These are phyloP conservation scores for Saksenaea oblongispora DNA, from an alignment of 371 early-diverging fungal species.

Conservation along the genomic window DNA sequence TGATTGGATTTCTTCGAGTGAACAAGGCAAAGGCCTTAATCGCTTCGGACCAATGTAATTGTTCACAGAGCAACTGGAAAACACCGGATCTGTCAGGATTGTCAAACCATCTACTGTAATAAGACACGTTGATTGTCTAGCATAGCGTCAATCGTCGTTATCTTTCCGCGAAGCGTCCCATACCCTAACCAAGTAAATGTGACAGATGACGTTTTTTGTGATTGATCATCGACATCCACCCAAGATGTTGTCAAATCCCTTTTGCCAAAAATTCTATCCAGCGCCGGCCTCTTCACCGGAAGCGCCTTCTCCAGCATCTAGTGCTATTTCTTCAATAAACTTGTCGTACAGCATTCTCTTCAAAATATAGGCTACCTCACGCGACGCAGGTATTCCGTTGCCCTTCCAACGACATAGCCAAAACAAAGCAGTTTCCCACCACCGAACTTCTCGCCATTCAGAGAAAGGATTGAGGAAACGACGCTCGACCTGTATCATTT, in stretches of 20 bases:
- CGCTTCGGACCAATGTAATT: conserved; percentile 55
- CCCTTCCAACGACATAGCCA: conserved; percentile 48
- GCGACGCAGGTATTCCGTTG: conserved; percentile 45
- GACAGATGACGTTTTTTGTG: conserved; percentile 20
- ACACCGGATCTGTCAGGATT: conserved; percentile 66
- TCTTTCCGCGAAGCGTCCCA: background rate
- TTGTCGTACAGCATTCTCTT: background rate
- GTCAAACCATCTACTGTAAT: conserved; percentile 58
- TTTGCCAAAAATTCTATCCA: conserved; percentile 27
- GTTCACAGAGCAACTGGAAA: conserved; percentile 43
- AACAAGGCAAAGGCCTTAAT: conserved; percentile 51
- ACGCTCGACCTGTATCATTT: conserved; percentile 38
- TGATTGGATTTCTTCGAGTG: conserved; percentile 43
- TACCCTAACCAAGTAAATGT: conserved; percentile 57
- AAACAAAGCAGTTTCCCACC: conserved; percentile 48
- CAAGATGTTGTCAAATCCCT: conserved; percentile 19
- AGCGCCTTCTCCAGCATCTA: conserved; percentile 36
- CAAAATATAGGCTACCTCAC: conserved; percentile 20
- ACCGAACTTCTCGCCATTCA: conserved; percentile 54
- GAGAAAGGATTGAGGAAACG: conserved; percentile 65
- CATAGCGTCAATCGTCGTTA: background rate
- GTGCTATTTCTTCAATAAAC: background rate
- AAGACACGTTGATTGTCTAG: conserved; percentile 64
- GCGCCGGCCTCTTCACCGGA: conserved; percentile 50
- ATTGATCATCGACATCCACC: conserved; percentile 15